These are phyloP conservation scores for Salvia hispanica DNA, from an alignment of 257 asterid genomes.

Conservation along the genomic window DNA sequence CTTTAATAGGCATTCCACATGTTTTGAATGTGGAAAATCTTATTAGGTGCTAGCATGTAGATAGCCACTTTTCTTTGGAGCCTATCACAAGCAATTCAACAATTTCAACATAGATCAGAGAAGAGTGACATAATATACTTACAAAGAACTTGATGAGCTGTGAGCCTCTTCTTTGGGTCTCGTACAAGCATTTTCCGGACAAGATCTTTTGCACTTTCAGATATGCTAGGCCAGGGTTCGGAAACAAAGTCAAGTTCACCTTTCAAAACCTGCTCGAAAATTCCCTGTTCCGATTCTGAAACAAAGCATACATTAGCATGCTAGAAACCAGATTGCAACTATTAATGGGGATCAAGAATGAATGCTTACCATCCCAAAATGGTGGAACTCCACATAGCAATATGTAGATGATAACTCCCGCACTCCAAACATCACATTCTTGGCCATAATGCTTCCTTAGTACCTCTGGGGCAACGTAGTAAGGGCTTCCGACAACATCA, in stretches of 20 bases:
- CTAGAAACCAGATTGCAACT: slow-evolving; percentile 10
- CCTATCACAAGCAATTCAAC: background rate
- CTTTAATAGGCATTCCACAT: background rate
- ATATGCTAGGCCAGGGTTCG: slow-evolving; percentile 77
- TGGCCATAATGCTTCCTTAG: slow-evolving; percentile 59
- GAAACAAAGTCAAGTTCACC: slow-evolving; percentile 67
- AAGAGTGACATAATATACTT: slow-evolving; percentile 36
- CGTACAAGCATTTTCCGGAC: slow-evolving; percentile 64
- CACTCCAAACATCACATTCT: slow-evolving; percentile 44
- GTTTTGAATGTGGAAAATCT: background rate
- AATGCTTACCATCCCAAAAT: slow-evolving; percentile 11
- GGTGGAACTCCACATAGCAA: too few relatives aligned
- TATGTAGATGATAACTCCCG: too few relatives aligned
- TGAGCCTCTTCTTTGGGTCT: slow-evolving; percentile 61
- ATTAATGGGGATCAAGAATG: background rate
- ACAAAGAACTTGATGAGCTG: slow-evolving; percentile 82
- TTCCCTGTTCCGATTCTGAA: slow-evolving; percentile 68
- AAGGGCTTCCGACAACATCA: slow-evolving; percentile 76
- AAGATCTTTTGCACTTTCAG: slow-evolving; percentile 74
- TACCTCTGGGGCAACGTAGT: slow-evolving; percentile 80
- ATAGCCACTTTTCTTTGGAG: background rate
- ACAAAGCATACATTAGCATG: slow-evolving; percentile 26
- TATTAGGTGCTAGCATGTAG: background rate
- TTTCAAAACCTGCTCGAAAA: slow-evolving; percentile 60
- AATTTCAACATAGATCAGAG: too few relatives aligned